Percentiles rank a stretch among this genome's conserved stretches.
Conservation (phyloP, 805 yeast genomes). For the Candida golubevii region DNA sequence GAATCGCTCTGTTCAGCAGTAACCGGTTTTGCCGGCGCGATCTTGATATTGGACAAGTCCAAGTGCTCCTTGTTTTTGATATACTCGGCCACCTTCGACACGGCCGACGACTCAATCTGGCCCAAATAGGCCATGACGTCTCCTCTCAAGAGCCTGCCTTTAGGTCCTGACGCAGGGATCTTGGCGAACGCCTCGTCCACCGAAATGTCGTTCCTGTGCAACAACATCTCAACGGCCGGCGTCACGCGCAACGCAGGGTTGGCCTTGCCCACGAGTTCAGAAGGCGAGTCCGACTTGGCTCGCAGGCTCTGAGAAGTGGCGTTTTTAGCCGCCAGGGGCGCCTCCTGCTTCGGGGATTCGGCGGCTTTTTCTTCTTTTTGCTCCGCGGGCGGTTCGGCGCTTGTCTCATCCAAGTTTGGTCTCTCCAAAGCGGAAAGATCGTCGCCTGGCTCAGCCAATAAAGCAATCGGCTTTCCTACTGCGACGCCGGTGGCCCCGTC, state of each 20-base stretch:
- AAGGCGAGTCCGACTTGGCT: conserved; percentile 9
- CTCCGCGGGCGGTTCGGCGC: conserved; percentile 8
- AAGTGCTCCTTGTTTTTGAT: conserved; percentile 55
- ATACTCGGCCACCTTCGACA: conserved; percentile 49
- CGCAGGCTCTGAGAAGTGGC: conserved; percentile 1
- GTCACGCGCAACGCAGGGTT: conserved; percentile 60
- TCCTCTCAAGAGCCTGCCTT: conserved; percentile 84
- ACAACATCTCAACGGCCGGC: conserved; percentile 73
- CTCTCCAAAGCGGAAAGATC: conserved; percentile 60
- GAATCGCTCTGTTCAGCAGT: conserved; percentile 7
- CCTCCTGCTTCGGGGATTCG: neutral
- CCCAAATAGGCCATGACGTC: conserved; percentile 87
- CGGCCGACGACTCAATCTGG: conserved; percentile 54
- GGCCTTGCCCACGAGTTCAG: conserved; percentile 41
- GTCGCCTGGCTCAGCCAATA: conserved; percentile 83
- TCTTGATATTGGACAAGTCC: conserved; percentile 66
- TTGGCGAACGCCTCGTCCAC: conserved; percentile 64
- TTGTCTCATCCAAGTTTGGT: conserved; percentile 41
- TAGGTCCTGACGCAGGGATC: conserved; percentile 83
- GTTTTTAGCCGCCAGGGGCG: neutral
- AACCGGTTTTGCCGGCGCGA: conserved; percentile 27
- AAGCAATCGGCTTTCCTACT: conserved; percentile 90
- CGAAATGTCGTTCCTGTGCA: conserved; percentile 60
- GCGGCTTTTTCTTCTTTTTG: conserved; percentile 3
- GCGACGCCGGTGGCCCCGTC: conserved; percentile 78